Percentiles rank a stretch among this genome's conserved stretches.
These are phyloP conservation scores for Xylaria sp. DNA, from an alignment of 2,329 filamentous ascomycete species.

Conservation along the genomic window DNA sequence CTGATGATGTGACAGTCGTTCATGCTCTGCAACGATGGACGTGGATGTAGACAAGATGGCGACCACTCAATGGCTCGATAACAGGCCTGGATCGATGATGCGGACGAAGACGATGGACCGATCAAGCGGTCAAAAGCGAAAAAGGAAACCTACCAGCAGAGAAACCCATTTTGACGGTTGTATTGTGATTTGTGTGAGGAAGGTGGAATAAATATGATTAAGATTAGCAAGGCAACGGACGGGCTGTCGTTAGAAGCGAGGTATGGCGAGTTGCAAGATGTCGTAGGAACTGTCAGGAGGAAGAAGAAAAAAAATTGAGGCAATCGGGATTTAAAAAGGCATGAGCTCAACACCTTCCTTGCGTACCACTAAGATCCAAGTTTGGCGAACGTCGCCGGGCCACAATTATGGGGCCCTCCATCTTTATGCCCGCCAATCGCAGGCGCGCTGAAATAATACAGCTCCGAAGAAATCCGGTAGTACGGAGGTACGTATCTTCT, in stretches of 20 bases:
- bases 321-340: slow-evolving; percentile 44
- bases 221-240: slow-evolving; percentile 38
- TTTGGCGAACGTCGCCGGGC: slow-evolving; percentile 41
- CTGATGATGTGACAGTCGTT: slow-evolving; percentile 14
- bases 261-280: slow-evolving; percentile 29
- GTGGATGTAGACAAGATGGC: slow-evolving; percentile 19
- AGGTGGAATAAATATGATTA: slow-evolving; percentile 44
- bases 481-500: slow-evolving; percentile 15
- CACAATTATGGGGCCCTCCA: slow-evolving; percentile 48
- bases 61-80: slow-evolving; percentile 45
- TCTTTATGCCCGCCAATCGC: slow-evolving; percentile 53
- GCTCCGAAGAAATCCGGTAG: slow-evolving; percentile 44
- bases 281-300: slow-evolving; percentile 17
- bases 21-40: slow-evolving; percentile 24
- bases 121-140: slow-evolving; percentile 34
- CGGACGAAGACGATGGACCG: slow-evolving; percentile 24
- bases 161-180: slow-evolving; percentile 57
- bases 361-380: slow-evolving; percentile 32
- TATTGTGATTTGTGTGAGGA: slow-evolving; percentile 23
- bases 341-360: slow-evolving; percentile 48
- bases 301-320: slow-evolving; percentile 44
- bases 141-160: slow-evolving; percentile 55
- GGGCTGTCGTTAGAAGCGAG: slow-evolving; percentile 26
- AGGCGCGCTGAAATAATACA: slow-evolving; percentile 44
- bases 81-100: slow-evolving; percentile 35